These are phyloP conservation scores for Globisporangium sylvaticum DNA, from an alignment of 352 stramenopile species.

Conservation along the genomic window DNA sequence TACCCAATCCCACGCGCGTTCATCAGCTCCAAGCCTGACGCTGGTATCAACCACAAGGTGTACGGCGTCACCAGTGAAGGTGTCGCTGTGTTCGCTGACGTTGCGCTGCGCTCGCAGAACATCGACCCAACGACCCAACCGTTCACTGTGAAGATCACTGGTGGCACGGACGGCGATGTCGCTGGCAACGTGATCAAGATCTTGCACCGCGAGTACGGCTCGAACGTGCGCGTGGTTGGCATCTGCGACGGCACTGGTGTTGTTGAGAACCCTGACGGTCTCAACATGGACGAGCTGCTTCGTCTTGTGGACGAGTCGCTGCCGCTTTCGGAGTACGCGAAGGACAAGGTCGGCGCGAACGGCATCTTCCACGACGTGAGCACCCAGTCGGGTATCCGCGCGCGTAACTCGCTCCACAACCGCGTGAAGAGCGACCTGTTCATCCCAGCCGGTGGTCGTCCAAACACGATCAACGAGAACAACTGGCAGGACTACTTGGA, in stretches of 20 bases:
- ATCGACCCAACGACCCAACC: slow-evolving; percentile 72
- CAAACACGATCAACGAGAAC: slow-evolving; percentile 86
- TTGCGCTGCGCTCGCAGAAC: slow-evolving; percentile 68
- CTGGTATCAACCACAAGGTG: slow-evolving; percentile 86
- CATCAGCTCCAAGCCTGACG: slow-evolving; percentile 82
- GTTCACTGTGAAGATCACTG: slow-evolving; percentile 88
- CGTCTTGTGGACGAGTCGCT: slow-evolving; percentile 91
- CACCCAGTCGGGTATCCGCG: slow-evolving; percentile 77
- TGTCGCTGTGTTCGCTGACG: slow-evolving; percentile 78
- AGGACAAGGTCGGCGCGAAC: slow-evolving; percentile 39
- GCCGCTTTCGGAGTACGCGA: slow-evolving; percentile 80
- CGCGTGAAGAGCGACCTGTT: slow-evolving; percentile 87
- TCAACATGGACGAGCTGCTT: slow-evolving; percentile 93
- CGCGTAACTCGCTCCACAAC: slow-evolving; percentile 98
- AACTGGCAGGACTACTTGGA: slow-evolving; percentile 77
- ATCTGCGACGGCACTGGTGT: slow-evolving; percentile 91
- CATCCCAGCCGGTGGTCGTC: slow-evolving; percentile 74
- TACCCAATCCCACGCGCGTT: slow-evolving; percentile 82
- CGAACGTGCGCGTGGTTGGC: slow-evolving; percentile 92
- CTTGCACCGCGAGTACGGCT: slow-evolving; percentile 90
- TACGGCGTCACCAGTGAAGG: slow-evolving; percentile 83
- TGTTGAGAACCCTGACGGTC: slow-evolving; percentile 93
- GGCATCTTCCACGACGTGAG: slow-evolving; percentile 84
- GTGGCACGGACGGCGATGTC: slow-evolving; percentile 96
- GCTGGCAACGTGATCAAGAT: slow-evolving; percentile 98